Evolutionary conservation across 257 asterid genomes (phyloP), one percentile per base, ranked within the genome.

Genomic region (Cruciata laevipes): DNA sequence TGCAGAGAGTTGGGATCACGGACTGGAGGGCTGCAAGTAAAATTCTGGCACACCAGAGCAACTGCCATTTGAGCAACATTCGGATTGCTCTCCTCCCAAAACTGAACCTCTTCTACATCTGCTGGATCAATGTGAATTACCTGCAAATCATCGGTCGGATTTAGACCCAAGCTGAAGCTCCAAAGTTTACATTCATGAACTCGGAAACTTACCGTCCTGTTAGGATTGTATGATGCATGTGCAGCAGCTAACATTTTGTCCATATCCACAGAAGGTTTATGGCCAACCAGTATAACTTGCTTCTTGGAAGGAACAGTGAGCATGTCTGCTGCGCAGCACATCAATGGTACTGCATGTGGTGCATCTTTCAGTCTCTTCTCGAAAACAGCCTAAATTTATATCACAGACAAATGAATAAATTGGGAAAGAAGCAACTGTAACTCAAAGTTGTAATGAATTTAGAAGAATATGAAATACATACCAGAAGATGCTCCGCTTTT

Each of bases 241-340:
- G 95, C 97, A 71, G 94, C 95, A n/a, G 85, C 74, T 47, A 90
- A 69, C 95, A 93, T 88, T 75, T 37, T 21, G 32, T 86, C 82
- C 7, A 86, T 84, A n/a, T 71, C 80, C 0, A 31, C 57, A 2
- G 84, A 76, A 1, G 82, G 56, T 63, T 76, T 90, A 13, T 62
- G 61, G 2, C 95, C 97, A 4, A 86, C 82, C 1, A 93, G 13
- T 33, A 93, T 90, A 23, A 93, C 89, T 75, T 93, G 99, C 77
- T 84, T 86, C 51, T 87, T 70, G 3, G 96, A 85, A 42, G 91
- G 89, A 58, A 77, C 78, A 0, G 69, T 62, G 4, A 93, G 82
- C 94, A 90, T 90, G 35, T 90, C 96, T 1, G 97, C 97, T 0
- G 84, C 97, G 13, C 97, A 90, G 74, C 99, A 90, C 96, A 90